A percentile compares a stretch with the other conserved stretches of the same genome.
phyloP scores from a whole-genome alignment of 148 eudicot genomes.

The Heliosperma pusillum region DNA sequence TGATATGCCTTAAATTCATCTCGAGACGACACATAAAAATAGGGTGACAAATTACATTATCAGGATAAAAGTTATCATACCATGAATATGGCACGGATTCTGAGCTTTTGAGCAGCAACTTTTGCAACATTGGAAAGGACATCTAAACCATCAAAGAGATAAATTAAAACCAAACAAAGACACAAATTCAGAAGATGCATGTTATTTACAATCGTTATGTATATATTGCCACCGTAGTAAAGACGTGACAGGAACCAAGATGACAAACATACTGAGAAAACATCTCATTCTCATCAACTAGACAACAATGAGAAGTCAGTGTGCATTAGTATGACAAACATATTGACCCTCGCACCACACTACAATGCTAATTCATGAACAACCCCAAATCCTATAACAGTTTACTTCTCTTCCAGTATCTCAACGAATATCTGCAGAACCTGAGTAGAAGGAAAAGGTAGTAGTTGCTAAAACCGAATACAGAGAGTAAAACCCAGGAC shows the following conservation, averaged over 20 bases:
- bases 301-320: not conserved
- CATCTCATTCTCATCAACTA: not conserved
- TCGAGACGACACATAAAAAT: not conserved
- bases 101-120: conserved; percentile 53
- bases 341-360: no score
- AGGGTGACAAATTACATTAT: not conserved
- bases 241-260: not conserved
- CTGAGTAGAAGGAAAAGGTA: no score
- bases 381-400: no score
- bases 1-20: not conserved
- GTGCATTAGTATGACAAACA: no score
- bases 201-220: not conserved
- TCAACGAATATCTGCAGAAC: no score
- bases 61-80: conserved; percentile 21
- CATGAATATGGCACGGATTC: conserved; percentile 50
- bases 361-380: no score
- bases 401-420: no score
- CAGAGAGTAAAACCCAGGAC: no score
- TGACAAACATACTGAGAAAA: not conserved
- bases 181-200: conserved; percentile 6
- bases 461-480: no score
- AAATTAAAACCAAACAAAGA: conserved; percentile 14
- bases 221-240: not conserved
- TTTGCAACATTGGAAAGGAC: conserved; percentile 48
- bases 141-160: conserved; percentile 25